Conservation (phyloP, 257 asterid genomes). For the Haberlea rhodopensis region DNA sequence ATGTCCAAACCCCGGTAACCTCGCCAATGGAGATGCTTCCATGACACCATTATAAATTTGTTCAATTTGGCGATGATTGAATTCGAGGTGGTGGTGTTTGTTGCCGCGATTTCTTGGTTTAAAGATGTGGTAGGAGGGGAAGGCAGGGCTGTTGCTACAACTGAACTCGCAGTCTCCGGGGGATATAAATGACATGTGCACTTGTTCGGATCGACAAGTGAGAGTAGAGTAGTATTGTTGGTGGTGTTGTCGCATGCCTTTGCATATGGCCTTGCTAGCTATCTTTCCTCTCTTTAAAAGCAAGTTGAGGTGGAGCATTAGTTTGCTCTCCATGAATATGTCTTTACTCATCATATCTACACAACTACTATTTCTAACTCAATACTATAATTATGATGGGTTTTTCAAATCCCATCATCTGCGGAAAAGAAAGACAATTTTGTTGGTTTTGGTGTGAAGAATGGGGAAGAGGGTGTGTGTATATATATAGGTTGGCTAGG, state of each 20-base stretch:
- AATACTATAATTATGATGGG: background rate
- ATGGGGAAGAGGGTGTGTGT: too few relatives aligned
- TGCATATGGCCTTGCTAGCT: background rate
- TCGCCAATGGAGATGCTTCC: background rate
- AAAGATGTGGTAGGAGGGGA: background rate
- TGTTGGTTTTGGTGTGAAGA: background rate
- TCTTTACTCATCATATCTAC: background rate
- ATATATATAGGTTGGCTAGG: too few relatives aligned
- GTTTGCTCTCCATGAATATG: background rate
- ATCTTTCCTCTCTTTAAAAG: background rate
- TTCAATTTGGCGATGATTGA: too few relatives aligned
- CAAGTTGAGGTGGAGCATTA: background rate
- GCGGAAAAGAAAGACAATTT: background rate
- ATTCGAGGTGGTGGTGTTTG: too few relatives aligned
- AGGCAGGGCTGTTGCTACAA: background rate
- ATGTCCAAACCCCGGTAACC: background rate
- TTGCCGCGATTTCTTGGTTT: too few relatives aligned
- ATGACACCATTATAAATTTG: background rate
- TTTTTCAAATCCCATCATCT: too few relatives aligned
- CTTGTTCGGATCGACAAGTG: background rate
- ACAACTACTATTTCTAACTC: background rate
- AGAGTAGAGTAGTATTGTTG: background rate
- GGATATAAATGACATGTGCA: background rate
- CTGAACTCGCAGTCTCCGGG: background rate
- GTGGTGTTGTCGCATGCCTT: background rate